Evolutionary conservation across 2,329 filamentous ascomycete genomes (phyloP).

Genomic region (Alternaria novae-zelandiae): DNA sequence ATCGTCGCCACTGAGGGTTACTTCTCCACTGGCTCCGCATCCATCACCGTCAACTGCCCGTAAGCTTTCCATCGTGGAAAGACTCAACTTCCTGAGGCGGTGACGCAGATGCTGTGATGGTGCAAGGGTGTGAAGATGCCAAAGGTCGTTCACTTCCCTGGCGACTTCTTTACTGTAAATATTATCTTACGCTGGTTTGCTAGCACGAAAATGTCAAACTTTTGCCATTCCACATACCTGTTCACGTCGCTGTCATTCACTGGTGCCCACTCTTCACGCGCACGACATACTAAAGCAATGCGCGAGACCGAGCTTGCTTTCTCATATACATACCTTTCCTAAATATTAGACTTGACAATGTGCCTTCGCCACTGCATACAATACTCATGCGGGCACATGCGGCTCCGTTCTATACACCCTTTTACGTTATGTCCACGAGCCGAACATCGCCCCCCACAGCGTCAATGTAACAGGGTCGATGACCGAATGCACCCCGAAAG

Average conservation of each 20-base stretch:
- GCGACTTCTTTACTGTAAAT: conserved; percentile 6
- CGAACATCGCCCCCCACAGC: conserved; percentile 4
- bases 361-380: conserved; percentile 15
- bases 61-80: conserved; percentile 11
- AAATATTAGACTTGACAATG: conserved; percentile 4
- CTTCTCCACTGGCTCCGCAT: conserved; percentile 56
- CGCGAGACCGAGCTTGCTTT: background rate
- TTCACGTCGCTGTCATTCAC: background rate
- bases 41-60: conserved; percentile 54
- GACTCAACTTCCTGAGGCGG: background rate
- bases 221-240: background rate
- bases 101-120: background rate
- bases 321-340: background rate
- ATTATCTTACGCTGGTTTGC: conserved; percentile 2
- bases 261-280: background rate
- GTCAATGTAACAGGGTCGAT: conserved; percentile 8
- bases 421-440: conserved; percentile 18
- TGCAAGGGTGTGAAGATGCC: background rate
- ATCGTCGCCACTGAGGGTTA: conserved; percentile 55
- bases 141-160: background rate
- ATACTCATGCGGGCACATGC: conserved; percentile 12
- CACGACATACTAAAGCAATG: background rate
- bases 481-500: background rate
- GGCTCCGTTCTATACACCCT: conserved; percentile 3
- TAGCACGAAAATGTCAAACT: conserved; percentile 6